Conservation (phyloP, 1,284 basidiomycete genomes). For the Rhodotorula mucilaginosa region DNA sequence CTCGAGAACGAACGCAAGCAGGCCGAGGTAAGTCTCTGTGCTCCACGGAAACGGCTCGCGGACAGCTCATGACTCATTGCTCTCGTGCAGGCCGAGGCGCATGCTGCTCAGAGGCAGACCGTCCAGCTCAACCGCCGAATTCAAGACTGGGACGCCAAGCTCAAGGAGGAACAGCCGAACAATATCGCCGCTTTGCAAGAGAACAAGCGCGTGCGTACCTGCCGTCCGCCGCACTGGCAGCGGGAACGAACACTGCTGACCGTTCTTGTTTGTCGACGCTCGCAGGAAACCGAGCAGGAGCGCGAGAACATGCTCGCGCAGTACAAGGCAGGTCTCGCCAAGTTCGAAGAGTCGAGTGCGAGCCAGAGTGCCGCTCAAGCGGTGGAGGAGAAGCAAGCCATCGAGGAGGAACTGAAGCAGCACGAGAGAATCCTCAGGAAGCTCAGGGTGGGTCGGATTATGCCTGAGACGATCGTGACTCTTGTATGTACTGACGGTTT, state of each 20-base stretch:
- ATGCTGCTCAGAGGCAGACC: slow-evolving; percentile 36
- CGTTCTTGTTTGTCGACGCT: background rate
- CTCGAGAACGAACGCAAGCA: slow-evolving; percentile 9
- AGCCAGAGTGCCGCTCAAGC: slow-evolving; percentile 42
- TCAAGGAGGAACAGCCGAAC: slow-evolving; percentile 70
- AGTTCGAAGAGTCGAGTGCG: background rate
- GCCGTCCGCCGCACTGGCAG: background rate
- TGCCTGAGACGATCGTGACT: too few relatives aligned
- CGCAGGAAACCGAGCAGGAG: slow-evolving; percentile 39
- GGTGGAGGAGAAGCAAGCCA: slow-evolving; percentile 51
- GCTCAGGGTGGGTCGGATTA: too few relatives aligned
- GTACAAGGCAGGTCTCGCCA: slow-evolving; percentile 10
- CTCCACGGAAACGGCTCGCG: background rate
- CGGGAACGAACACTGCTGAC: background rate
- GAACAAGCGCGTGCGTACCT: slow-evolving; percentile 51
- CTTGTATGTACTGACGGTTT: too few relatives aligned
- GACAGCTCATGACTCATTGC: background rate
- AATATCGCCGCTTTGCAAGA: slow-evolving; percentile 66
- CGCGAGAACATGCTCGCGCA: slow-evolving; percentile 40
- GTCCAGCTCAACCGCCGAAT: slow-evolving; percentile 47
- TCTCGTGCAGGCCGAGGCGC: background rate
- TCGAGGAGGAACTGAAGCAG: slow-evolving; percentile 46
- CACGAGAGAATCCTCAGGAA: background rate
- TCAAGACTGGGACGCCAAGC: slow-evolving; percentile 58
- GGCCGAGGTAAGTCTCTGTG: slow-evolving; percentile 13